These are phyloP conservation scores for Alternaria postmessia DNA, from an alignment of 2,329 filamentous ascomycete genomes.

Conservation along the genomic window DNA sequence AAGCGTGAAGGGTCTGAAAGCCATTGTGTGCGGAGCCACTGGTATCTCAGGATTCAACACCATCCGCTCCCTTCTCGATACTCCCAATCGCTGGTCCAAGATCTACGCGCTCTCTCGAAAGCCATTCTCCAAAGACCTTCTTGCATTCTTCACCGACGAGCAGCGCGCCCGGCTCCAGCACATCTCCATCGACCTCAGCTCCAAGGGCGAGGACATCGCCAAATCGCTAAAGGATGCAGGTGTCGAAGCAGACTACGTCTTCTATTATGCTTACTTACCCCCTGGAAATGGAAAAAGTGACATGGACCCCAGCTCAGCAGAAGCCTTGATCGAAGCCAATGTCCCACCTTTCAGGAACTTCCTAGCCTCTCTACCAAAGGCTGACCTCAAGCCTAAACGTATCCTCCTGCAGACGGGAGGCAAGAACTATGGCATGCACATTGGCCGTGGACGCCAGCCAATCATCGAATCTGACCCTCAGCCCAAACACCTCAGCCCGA, in stretches of 20 bases:
- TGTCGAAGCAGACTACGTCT: slow-evolving; percentile 15
- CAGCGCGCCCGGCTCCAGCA: slow-evolving; percentile 18
- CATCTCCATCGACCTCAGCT: slow-evolving; percentile 18
- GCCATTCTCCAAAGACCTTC: slow-evolving; percentile 4
- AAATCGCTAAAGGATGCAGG: slow-evolving; percentile 4
- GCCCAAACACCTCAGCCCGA: slow-evolving; percentile 20
- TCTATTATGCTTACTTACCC: slow-evolving; percentile 24
- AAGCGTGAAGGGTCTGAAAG: slow-evolving; percentile 11
- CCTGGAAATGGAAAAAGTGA: slow-evolving; percentile 14
- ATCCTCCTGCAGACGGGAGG: slow-evolving; percentile 24
- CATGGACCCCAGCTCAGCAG: slow-evolving; percentile 12
- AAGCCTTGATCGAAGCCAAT: slow-evolving; percentile 18
- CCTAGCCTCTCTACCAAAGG: slow-evolving; percentile 11
- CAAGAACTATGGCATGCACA: slow-evolving; percentile 22
- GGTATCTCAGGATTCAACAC: slow-evolving; percentile 24
- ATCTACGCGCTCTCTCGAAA: slow-evolving; percentile 20
- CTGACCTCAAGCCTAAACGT: slow-evolving; percentile 16
- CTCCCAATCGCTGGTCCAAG: slow-evolving; percentile 18
- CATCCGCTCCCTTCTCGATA: slow-evolving; percentile 15
- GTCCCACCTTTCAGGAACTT: slow-evolving; percentile 18
- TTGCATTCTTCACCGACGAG: slow-evolving; percentile 11
- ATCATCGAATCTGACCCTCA: slow-evolving; percentile 24
- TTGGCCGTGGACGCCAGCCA: slow-evolving; percentile 19
- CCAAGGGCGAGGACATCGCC: slow-evolving; percentile 14
- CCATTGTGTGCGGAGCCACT: slow-evolving; percentile 21